These are phyloP conservation scores for Aspergillus sp. DNA, from an alignment of 2,329 filamentous ascomycete species.

Conservation along the genomic window DNA sequence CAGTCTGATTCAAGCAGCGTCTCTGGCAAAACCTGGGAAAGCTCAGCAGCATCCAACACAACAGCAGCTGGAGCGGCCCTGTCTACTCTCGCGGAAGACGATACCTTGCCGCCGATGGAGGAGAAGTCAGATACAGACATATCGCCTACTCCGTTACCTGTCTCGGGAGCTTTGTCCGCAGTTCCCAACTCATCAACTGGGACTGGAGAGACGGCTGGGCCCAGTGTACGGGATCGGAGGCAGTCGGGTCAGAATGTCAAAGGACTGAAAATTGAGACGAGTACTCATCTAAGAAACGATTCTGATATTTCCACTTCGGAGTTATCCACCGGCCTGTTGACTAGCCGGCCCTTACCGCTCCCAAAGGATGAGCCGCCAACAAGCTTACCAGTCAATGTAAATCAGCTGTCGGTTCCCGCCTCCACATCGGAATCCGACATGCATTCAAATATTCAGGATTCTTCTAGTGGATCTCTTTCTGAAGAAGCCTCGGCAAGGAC, in stretches of 20 bases:
- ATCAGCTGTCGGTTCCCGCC: conserved; percentile 6
- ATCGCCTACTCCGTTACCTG: conserved; percentile 25
- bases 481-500: conserved; percentile 36
- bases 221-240: conserved; percentile 63
- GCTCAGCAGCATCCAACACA: conserved; percentile 65
- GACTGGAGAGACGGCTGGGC: conserved; percentile 13
- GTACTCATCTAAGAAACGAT: conserved; percentile 24
- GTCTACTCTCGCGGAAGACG: conserved; percentile 63
- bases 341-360: conserved; percentile 17
- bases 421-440: conserved; percentile 11
- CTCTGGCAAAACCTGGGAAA: conserved; percentile 73
- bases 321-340: conserved; percentile 17
- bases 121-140: conserved; percentile 26
- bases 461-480: conserved; percentile 27
- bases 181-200: conserved; percentile 2
- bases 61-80: conserved; percentile 59
- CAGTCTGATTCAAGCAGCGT: conserved; percentile 75
- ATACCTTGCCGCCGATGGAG: conserved; percentile 30
- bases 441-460: conserved; percentile 23
- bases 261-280: conserved; percentile 83
- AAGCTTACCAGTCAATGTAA: conserved; percentile 9
- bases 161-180: conserved; percentile 31
- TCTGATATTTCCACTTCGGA: conserved; percentile 19
- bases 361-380: conserved; percentile 23
- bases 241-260: conserved; percentile 72